phyloP scores from a whole-genome alignment of 2,329 filamentous ascomycete genomes.

The Penicillium glabrum region DNA sequence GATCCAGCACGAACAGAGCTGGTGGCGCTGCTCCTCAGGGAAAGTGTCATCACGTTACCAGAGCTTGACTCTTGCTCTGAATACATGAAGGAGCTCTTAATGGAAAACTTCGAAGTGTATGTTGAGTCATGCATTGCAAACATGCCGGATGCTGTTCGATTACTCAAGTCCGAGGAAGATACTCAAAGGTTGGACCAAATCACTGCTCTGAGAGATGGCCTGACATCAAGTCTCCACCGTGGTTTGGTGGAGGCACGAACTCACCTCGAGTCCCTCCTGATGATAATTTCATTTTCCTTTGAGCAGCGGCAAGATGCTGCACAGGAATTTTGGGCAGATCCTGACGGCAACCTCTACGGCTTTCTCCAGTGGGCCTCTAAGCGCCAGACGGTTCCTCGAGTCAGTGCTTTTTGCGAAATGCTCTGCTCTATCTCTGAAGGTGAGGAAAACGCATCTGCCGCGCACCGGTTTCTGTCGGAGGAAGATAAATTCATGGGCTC shows the following conservation, averaged over 20 bases:
- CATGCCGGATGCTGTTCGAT: constrained; percentile 86
- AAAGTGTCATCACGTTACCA: constrained; percentile 67
- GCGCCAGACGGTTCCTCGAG: constrained; percentile 90
- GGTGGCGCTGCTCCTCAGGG: constrained; percentile 77
- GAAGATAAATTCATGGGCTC: constrained; percentile 72
- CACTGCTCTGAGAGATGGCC: constrained; percentile 45
- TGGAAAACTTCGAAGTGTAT: constrained; percentile 82
- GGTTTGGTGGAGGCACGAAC: constrained; percentile 48
- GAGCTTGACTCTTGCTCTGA: constrained; percentile 69
- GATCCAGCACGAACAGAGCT: constrained; percentile 82
- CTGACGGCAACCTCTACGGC: constrained; percentile 88
- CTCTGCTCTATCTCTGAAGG: constrained; percentile 83
- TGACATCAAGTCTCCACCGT: constrained; percentile 41
- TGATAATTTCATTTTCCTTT: constrained; percentile 89
- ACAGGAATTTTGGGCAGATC: constrained; percentile 86
- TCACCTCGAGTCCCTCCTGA: constrained; percentile 81
- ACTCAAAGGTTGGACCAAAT: constrained; percentile 62
- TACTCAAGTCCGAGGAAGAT: constrained; percentile 84
- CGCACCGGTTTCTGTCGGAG: constrained; percentile 86
- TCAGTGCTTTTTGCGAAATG: constrained; percentile 96
- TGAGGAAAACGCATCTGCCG: constrained; percentile 76
- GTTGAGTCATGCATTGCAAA: constrained; percentile 93
- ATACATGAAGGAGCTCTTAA: constrained; percentile 70
- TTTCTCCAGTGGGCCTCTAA: constrained; percentile 98
- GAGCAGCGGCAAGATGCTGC: constrained; percentile 82